These are phyloP conservation scores for Gossypium sturtianum DNA, from an alignment of 345 rosid species.

Conservation along the genomic window DNA sequence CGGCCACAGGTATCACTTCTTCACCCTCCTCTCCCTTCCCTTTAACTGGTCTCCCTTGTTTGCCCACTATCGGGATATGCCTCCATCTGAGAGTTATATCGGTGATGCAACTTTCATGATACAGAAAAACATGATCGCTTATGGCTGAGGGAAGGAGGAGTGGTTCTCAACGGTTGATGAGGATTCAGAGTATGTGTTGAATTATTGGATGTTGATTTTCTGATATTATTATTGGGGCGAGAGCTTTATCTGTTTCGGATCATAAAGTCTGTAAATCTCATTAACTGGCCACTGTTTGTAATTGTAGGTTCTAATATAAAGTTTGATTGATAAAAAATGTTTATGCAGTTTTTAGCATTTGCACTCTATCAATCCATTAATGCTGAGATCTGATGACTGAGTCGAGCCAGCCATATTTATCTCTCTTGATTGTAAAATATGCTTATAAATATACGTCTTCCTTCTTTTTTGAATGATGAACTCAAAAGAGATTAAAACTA, in stretches of 20 bases:
- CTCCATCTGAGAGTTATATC: no score
- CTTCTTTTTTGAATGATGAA: neutral
- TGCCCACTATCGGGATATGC: no score
- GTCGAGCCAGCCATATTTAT: neutral
- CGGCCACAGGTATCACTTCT: no score
- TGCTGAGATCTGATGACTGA: neutral
- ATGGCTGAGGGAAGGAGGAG: constrained; percentile 30
- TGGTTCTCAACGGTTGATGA: constrained; percentile 26
- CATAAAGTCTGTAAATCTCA: neutral
- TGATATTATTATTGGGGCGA: neutral
- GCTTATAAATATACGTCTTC: neutral
- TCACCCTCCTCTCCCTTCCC: no score
- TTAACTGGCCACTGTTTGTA: neutral
- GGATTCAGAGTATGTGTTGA: constrained; percentile 40
- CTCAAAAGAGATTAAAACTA: neutral
- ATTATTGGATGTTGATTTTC: neutral
- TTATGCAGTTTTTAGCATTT: neutral
- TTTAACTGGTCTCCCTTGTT: no score
- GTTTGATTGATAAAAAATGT: neutral
- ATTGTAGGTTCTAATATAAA: neutral
- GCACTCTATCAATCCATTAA: neutral
- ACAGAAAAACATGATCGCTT: constrained; percentile 19
- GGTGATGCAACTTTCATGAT: no score
- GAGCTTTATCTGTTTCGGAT: neutral
- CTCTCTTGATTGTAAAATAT: neutral